Evolutionary conservation across 495 filamentous ascomycete genomes (phyloP).

Genomic region (Tuber magnatum): DNA sequence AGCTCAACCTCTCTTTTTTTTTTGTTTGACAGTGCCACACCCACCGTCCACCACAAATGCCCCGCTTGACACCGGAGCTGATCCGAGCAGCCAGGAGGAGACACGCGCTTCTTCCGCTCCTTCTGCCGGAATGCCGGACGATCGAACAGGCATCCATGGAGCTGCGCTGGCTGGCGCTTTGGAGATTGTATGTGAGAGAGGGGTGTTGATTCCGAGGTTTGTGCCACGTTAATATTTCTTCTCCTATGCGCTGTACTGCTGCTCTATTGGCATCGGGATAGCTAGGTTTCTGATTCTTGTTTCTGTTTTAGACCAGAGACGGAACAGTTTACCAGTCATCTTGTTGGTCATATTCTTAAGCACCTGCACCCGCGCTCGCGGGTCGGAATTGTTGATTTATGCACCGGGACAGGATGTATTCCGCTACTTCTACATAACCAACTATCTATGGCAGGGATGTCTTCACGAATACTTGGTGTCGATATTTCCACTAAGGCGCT

Average conservation of each 20-base stretch:
- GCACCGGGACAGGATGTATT: slow-evolving; percentile 88
- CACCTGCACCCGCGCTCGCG: slow-evolving; percentile 9
- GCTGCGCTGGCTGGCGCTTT: slow-evolving; percentile 75
- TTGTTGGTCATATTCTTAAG: slow-evolving; percentile 48
- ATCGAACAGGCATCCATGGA: slow-evolving; percentile 64
- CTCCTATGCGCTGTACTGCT: not conserved
- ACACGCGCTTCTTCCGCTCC: slow-evolving; percentile 55
- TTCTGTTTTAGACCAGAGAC: slow-evolving; percentile 55
- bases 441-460: slow-evolving; percentile 41
- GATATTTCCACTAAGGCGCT: slow-evolving; percentile 60
- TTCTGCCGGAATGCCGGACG: slow-evolving; percentile 64
- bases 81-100: slow-evolving; percentile 53
- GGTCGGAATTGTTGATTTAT: slow-evolving; percentile 62
- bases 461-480: slow-evolving; percentile 44
- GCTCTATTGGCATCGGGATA: not conserved
- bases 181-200: slow-evolving; percentile 64
- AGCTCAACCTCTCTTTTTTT: not conserved
- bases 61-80: slow-evolving; percentile 58
- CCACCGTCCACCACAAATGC: slow-evolving; percentile 51
- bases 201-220: slow-evolving; percentile 79
- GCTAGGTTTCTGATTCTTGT: not conserved
- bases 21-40: slow-evolving; percentile 2
- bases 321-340: slow-evolving; percentile 57
- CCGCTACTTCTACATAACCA: slow-evolving; percentile 60
- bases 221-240: slow-evolving; percentile 9